Evolutionary conservation across 2,329 filamentous ascomycete genomes (phyloP), one percentile per base, ranked within the genome.

Genomic region (Leptographium flavum): DNA sequence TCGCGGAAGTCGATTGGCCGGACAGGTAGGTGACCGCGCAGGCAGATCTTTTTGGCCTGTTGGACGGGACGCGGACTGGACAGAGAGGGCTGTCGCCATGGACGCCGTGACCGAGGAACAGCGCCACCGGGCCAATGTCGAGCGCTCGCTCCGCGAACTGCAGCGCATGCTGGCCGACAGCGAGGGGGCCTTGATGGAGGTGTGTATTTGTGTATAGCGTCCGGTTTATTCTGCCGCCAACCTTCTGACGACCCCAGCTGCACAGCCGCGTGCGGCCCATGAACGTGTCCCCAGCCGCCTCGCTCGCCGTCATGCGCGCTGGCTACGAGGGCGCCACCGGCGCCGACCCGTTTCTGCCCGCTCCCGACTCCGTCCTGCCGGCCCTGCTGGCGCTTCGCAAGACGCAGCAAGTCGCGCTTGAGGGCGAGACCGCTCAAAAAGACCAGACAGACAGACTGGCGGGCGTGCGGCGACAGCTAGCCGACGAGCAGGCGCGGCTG

Each of bases 311-410:
- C 33, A 68, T 87, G 56, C 79, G 75, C 53, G 63, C 68, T 42
- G 83, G 82, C 3, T 86, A 87, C 54, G 71, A 76, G 43, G 69
- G 72, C 15, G 64, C 87, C 39, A 71, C 76, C 13, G 64, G 72
- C 37, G 68, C 71, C 14, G 70, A 79, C 43, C 79, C 81, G 9
- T 76, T 77, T 53, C 64, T 90, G 21, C 84, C 85, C 3, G 67
- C 70, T 22, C 65, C 75, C 10, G 74, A 72, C 42, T 90, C 85
- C 19, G 68, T 80, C 6, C 61, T 92, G 7, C 83, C 84, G 4
- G 76, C 79, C 7, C 66, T 93, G 5, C 58, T 92, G 35, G 83
- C 85, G 6, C 62, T 87, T 45, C 77, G 81, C 43, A 77, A 74
- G 54, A 79, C 81, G 3, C 71, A 80, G 47, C 68, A 73, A 46